Percentiles rank a stretch among this genome's conserved stretches.
Conservation (phyloP, 2,329 filamentous ascomycete species). For the Penicillium sp. region DNA sequence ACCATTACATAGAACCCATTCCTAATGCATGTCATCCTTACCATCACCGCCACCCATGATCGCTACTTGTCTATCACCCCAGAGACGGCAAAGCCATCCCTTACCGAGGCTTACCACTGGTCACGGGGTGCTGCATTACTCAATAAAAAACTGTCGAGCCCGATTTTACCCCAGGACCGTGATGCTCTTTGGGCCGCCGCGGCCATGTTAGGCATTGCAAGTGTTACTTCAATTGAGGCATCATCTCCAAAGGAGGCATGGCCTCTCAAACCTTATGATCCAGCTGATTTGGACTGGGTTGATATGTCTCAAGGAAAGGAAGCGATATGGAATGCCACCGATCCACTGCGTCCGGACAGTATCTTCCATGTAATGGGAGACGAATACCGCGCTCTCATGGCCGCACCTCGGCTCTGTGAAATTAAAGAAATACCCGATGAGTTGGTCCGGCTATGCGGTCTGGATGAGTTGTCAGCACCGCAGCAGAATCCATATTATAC, state of each 20-base stretch:
- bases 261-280: slow-evolving; percentile 49
- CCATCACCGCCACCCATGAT: slow-evolving; percentile 56
- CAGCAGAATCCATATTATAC: slow-evolving; percentile 13
- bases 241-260: slow-evolving; percentile 48
- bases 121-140: slow-evolving; percentile 9
- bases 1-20: slow-evolving; percentile 48
- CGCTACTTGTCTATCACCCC: slow-evolving; percentile 36
- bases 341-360: slow-evolving; percentile 48
- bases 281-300: slow-evolving; percentile 57
- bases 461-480: background rate
- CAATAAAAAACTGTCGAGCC: slow-evolving; percentile 9
- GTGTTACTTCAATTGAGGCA: slow-evolving; percentile 10
- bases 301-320: slow-evolving; percentile 56
- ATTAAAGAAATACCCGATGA: slow-evolving; percentile 6
- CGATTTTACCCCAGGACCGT: slow-evolving; percentile 14
- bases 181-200: slow-evolving; percentile 20
- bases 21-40: slow-evolving; percentile 55
- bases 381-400: slow-evolving; percentile 12
- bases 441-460: slow-evolving; percentile 7
- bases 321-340: slow-evolving; percentile 50
- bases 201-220: slow-evolving; percentile 15
- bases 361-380: slow-evolving; percentile 41
- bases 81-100: background rate
- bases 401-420: background rate
- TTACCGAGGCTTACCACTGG: slow-evolving; percentile 13